These are phyloP conservation scores for Pythium insidiosum DNA, from an alignment of 352 stramenopile genomes.

Conservation along the genomic window DNA sequence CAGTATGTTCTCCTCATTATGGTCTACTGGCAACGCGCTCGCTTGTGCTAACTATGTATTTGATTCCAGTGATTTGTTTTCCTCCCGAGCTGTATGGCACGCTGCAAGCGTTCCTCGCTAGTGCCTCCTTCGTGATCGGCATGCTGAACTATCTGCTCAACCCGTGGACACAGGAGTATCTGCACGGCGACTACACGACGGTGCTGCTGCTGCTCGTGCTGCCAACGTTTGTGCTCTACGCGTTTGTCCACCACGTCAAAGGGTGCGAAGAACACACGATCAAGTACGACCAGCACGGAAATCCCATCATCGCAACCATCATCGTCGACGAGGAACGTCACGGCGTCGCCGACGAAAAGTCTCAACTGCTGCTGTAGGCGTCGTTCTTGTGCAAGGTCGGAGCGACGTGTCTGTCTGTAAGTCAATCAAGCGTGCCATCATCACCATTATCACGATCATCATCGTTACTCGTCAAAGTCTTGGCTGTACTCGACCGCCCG, in stretches of 20 bases:
- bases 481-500: conserved; percentile 39
- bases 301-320: conserved; percentile 3
- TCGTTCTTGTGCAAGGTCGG: too few relatives aligned
- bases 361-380: too few relatives aligned
- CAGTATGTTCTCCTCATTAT: conserved; percentile 42
- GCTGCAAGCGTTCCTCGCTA: conserved; percentile 69
- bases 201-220: conserved; percentile 42
- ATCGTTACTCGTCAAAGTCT: conserved; percentile 36
- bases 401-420: too few relatives aligned
- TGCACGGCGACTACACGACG: conserved; percentile 57
- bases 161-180: conserved; percentile 60
- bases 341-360: conserved; percentile 20
- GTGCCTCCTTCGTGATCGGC: conserved; percentile 54
- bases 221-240: conserved; percentile 51
- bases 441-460: too few relatives aligned
- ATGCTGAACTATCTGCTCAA: conserved; percentile 73
- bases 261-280: conserved; percentile 55
- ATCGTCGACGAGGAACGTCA: conserved; percentile 3
- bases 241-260: conserved; percentile 53
- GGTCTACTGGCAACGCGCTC: too few relatives aligned
- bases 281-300: conserved; percentile 16
- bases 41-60: too few relatives aligned
- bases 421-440: too few relatives aligned
- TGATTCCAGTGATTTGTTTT: conserved; percentile 67
- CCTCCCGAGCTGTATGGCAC: conserved; percentile 67